phyloP scores from a whole-genome alignment of 805 yeast genomes.

The Candida tibetensis region DNA sequence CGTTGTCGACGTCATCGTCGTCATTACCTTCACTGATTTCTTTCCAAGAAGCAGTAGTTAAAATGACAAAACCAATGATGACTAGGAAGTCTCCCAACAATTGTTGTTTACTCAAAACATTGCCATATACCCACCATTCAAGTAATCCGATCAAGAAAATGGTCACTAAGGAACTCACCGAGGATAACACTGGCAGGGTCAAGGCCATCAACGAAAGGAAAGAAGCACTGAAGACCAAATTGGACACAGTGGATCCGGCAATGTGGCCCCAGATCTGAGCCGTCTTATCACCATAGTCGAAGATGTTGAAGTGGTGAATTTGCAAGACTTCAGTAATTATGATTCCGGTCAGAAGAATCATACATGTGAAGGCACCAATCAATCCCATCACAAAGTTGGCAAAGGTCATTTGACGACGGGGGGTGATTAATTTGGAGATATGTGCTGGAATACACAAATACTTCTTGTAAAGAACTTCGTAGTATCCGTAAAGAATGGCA shows the following conservation, averaged over 20 bases:
- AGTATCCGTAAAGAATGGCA: constrained; percentile 74
- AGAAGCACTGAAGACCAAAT: constrained; percentile 65
- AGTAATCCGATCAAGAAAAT: constrained; percentile 75
- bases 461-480: constrained; percentile 80
- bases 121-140: constrained; percentile 68
- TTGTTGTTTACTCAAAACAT: constrained; percentile 53
- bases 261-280: constrained; percentile 46
- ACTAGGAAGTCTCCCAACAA: constrained; percentile 68
- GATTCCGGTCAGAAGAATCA: constrained; percentile 48
- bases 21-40: constrained; percentile 54
- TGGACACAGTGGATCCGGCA: constrained; percentile 54
- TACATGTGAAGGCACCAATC: constrained; percentile 58
- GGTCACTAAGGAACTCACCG: constrained; percentile 66
- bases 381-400: constrained; percentile 72
- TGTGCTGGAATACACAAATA: constrained; percentile 70
- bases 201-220: constrained; percentile 77
- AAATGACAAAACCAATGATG: constrained; percentile 62
- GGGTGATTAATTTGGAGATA: constrained; percentile 39
- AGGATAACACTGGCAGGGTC: constrained; percentile 80
- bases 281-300: constrained; percentile 40
- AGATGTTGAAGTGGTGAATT: constrained; percentile 56
- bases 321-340: constrained; percentile 51
- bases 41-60: constrained; percentile 64
- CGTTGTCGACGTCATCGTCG: constrained; percentile 42
- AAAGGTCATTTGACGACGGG: constrained; percentile 72